Conservation (phyloP, 2,329 filamentous ascomycete species). For the Xylaria sp. region DNA sequence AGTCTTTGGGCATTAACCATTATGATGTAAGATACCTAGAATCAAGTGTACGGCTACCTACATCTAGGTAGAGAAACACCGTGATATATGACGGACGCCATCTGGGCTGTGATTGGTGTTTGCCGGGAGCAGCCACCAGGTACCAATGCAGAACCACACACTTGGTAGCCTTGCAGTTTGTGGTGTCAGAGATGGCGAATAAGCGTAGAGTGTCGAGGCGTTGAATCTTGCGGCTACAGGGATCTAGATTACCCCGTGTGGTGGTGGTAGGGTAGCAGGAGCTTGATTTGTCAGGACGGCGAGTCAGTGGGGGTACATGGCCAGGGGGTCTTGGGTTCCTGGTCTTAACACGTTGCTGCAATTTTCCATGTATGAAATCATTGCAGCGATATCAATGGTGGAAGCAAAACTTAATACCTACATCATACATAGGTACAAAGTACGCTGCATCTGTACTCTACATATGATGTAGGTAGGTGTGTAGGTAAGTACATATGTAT, state of each 20-base stretch:
- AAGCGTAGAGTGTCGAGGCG: neutral
- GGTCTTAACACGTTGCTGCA: conserved; percentile 36
- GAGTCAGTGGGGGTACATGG: conserved; percentile 5
- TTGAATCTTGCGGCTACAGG: conserved; percentile 23
- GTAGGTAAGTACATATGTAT: too few relatives aligned
- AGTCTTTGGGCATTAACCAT: neutral
- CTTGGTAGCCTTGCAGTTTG: conserved; percentile 23
- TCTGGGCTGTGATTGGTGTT: neutral
- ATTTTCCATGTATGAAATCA: conserved; percentile 12
- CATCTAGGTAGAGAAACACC: neutral
- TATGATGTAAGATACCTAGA: conserved; percentile 6
- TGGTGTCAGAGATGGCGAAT: conserved; percentile 22
- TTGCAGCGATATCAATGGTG: neutral
- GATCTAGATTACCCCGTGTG: conserved; percentile 17
- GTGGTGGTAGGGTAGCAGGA: conserved; percentile 6
- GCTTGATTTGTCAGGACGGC: conserved; percentile 37
- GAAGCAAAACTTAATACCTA: neutral
- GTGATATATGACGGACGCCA: neutral
- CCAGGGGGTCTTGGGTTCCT: conserved; percentile 1
- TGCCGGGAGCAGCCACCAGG: neutral
- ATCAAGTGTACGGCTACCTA: neutral
- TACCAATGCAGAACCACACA: neutral
- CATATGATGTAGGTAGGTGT: neutral
- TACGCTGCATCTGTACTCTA: too few relatives aligned
- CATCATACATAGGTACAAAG: too few relatives aligned